A percentile compares a stretch with the other conserved stretches of the same genome.
Evolutionary conservation across 108 stramenopile genomes (phyloP).

Genomic region (Fistulifera pelliculosa): DNA sequence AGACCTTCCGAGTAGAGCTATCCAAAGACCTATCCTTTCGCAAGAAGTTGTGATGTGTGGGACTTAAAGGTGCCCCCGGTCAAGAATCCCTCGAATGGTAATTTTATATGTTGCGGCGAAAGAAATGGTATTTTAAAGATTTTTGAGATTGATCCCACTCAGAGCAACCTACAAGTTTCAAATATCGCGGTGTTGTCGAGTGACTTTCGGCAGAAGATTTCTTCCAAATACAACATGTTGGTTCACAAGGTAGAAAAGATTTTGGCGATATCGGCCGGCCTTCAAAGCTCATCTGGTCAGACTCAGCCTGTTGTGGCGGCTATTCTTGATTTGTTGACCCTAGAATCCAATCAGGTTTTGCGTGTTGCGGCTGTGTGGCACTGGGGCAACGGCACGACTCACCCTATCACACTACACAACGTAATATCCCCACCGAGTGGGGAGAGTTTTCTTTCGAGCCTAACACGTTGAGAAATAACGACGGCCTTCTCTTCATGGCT

Average conservation of each 20-base stretch:
- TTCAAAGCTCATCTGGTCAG: constrained; percentile 44
- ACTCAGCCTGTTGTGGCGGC: constrained; percentile 58
- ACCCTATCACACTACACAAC: constrained; percentile 42
- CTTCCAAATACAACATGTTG: constrained; percentile 24
- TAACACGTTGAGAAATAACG: constrained; percentile 42
- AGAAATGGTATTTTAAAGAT: constrained; percentile 1
- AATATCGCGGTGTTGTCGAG: constrained; percentile 33
- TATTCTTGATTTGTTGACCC: constrained; percentile 26
- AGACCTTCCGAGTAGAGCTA: constrained; percentile 18
- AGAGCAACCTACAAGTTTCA: constrained; percentile 18
- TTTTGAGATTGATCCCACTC: constrained; percentile 38
- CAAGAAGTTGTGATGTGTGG: constrained; percentile 3
- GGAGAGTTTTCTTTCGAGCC: constrained; percentile 53
- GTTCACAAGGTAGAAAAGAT: constrained; percentile 41
- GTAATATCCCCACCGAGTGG: constrained; percentile 43
- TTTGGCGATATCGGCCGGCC: constrained; percentile 44
- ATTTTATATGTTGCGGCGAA: constrained; percentile 9
- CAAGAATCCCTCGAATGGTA: constrained; percentile 62
- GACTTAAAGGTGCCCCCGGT: constrained; percentile 17
- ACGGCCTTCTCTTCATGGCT: constrained; percentile 70
- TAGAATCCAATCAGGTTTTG: constrained; percentile 32
- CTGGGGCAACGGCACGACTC: constrained; percentile 61
- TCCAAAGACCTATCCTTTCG: too few relatives aligned
- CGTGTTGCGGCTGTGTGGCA: constrained; percentile 63
- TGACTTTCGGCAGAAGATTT: constrained; percentile 47